Conservation (phyloP, 2,329 filamentous ascomycete genomes). For the Aspergillus sp. region DNA sequence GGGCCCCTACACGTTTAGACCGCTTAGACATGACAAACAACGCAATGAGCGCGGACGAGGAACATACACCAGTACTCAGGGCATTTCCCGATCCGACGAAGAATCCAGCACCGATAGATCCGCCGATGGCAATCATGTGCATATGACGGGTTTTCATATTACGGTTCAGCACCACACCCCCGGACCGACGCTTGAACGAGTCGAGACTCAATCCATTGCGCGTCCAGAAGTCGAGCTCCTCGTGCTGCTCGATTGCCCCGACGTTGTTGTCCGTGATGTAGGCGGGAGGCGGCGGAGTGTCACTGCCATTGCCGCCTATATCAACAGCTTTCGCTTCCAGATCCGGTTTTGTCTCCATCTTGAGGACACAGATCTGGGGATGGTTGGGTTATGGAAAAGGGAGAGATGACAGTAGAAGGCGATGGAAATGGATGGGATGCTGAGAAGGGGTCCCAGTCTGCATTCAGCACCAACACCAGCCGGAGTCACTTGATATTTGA, state of each 20-base stretch:
- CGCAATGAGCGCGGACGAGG: too few relatives aligned
- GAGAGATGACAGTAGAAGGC: background rate
- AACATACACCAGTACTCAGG: constrained; percentile 12
- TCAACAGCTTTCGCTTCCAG: constrained; percentile 7
- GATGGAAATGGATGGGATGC: background rate
- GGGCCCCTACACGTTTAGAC: constrained; percentile 3
- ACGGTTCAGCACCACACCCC: constrained; percentile 18
- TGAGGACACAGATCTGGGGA: background rate
- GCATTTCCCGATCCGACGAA: constrained; percentile 18
- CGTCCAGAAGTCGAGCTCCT: constrained; percentile 20
- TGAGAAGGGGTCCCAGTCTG: background rate
- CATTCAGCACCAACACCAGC: background rate
- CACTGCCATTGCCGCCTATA: constrained; percentile 1
- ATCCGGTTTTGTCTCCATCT: constrained; percentile 1
- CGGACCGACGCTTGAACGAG: constrained; percentile 19
- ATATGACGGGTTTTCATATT: constrained; percentile 31
- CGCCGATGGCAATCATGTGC: constrained; percentile 39
- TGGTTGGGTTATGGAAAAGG: background rate
- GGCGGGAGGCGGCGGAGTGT: constrained; percentile 5
- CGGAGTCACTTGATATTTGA: background rate
- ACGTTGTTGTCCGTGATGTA: constrained; percentile 7
- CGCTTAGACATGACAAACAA: background rate
- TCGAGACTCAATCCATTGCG: constrained; percentile 21
- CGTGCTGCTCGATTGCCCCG: background rate
- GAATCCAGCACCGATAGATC: constrained; percentile 17